Percentiles rank a stretch among this genome's conserved stretches.
Evolutionary conservation across 2,329 filamentous ascomycete genomes (phyloP).

Genomic region (Paraphoma sp.): DNA sequence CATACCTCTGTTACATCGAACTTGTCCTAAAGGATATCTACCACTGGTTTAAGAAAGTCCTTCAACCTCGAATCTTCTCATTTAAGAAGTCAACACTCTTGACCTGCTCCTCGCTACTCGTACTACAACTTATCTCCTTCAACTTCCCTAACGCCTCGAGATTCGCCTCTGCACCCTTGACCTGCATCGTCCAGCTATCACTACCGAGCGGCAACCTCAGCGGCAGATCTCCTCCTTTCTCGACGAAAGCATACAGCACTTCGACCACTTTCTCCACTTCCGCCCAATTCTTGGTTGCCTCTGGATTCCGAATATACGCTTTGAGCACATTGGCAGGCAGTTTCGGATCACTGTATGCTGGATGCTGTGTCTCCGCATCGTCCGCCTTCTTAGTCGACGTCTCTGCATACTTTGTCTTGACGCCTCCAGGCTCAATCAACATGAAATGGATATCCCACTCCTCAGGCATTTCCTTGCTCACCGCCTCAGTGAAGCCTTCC

Average conservation of each 20-base stretch:
- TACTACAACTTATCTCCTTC: constrained; percentile 38
- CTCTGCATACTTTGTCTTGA: constrained; percentile 47
- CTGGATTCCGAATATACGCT: constrained; percentile 31
- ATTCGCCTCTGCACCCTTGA: constrained; percentile 33
- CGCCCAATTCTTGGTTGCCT: constrained; percentile 12
- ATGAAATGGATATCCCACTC: constrained; percentile 47
- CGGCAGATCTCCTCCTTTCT: constrained; percentile 46
- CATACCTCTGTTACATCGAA: background rate
- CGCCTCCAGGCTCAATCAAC: constrained; percentile 52
- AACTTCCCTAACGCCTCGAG: constrained; percentile 46
- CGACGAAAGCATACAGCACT: constrained; percentile 46
- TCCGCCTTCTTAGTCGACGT: constrained; percentile 33
- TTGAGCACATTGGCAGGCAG: constrained; percentile 36
- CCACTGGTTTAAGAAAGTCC: background rate
- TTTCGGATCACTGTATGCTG: constrained; percentile 22
- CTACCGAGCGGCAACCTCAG: constrained; percentile 52
- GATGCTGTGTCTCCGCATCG: constrained; percentile 9
- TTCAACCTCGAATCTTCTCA: constrained; percentile 1
- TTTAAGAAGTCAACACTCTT: constrained; percentile 25
- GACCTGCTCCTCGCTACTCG: constrained; percentile 29
- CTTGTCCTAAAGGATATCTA: background rate
- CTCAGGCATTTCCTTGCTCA: constrained; percentile 52
- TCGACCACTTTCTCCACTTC: constrained; percentile 44
- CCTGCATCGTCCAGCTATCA: constrained; percentile 44
- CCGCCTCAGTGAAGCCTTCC: constrained; percentile 55